Evolutionary conservation across 495 filamentous ascomycete species (phyloP), one percentile per base, ranked within the genome.

Genomic region (Halenospora varia): DNA sequence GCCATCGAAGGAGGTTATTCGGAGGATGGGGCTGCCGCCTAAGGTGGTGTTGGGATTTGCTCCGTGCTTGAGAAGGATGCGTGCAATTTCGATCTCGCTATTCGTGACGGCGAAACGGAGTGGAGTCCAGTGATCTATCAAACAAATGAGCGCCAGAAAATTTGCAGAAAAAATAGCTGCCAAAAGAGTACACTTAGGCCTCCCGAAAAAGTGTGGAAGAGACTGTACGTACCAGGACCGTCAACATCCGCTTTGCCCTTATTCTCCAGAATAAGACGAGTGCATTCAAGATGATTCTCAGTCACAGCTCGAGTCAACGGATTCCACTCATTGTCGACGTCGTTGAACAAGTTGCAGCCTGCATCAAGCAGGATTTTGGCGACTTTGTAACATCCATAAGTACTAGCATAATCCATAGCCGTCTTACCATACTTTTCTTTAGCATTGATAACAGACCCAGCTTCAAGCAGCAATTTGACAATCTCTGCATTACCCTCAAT

Each of bases 51-150:
- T 49, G 2, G 51, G 42, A 40, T 62, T 51, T 25, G 60, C 60
- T 1, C 44, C 48, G 22, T 53, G n/a, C 6, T 57, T 50, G 10
- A 66, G 56, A 1, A 66, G 46, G 0, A 54, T 11, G 10, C 53
- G 51, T 11, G 48, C 48, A n/a, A 60, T 53, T n/a, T 59, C 56
- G 20, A 42, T 22, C 9, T 49, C 42, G 1, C 51, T 51, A 9
- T 41, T 15, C 2, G 1, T 18, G 9, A 48, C 51, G 11, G 60
- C 60, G 25, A 10, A 35, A 22, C 53, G 15, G 50, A 56, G 19
- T 15, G 62, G 51, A 17, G 54, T 23, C 47, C 20, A 23, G 10
- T 49, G 8, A 10, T 19, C 19, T 6, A 47, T 8, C 18, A 8
- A 8, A 10, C 8, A 8, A 10, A 47, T 20, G 9, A 10, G 9